Percentiles rank a stretch among this genome's conserved stretches.
These are phyloP conservation scores for Talaromyces ruber DNA, from an alignment of 495 filamentous ascomycete species.

Conservation along the genomic window DNA sequence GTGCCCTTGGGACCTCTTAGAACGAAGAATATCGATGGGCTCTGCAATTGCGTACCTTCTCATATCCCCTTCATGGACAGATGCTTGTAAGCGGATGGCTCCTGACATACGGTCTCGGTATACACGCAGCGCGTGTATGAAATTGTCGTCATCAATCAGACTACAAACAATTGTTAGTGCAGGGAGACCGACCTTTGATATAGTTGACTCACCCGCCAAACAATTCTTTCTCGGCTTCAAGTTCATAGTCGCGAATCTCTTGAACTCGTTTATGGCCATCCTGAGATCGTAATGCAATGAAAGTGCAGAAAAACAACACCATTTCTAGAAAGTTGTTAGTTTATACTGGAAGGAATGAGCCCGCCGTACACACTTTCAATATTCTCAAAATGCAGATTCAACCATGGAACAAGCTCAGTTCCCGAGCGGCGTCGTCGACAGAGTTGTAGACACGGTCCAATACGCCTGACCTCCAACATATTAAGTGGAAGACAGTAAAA, in stretches of 20 bases:
- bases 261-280: constrained; percentile 45
- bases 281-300: constrained; percentile 65
- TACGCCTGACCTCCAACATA: constrained; percentile 43
- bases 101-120: constrained; percentile 57
- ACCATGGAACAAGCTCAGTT: constrained; percentile 42
- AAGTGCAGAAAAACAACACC: constrained; percentile 72
- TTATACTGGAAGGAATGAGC: neutral
- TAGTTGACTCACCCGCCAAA: constrained; percentile 55
- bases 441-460: constrained; percentile 45
- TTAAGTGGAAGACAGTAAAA: constrained; percentile 44
- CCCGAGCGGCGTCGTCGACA: constrained; percentile 38
- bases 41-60: constrained; percentile 19
- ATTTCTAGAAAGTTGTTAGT: constrained; percentile 36
- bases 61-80: constrained; percentile 32
- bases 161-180: constrained; percentile 29
- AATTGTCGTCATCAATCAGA: constrained; percentile 62
- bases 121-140: constrained; percentile 62
- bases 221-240: constrained; percentile 53
- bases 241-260: constrained; percentile 48
- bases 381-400: constrained; percentile 45
- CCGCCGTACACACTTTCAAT: constrained; percentile 45
- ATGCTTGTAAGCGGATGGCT: constrained; percentile 50
- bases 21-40: neutral
- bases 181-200: neutral
- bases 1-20: constrained; percentile 24